phyloP scores from a whole-genome alignment of 352 stramenopile species.

The Phytophthora uliginosa region DNA sequence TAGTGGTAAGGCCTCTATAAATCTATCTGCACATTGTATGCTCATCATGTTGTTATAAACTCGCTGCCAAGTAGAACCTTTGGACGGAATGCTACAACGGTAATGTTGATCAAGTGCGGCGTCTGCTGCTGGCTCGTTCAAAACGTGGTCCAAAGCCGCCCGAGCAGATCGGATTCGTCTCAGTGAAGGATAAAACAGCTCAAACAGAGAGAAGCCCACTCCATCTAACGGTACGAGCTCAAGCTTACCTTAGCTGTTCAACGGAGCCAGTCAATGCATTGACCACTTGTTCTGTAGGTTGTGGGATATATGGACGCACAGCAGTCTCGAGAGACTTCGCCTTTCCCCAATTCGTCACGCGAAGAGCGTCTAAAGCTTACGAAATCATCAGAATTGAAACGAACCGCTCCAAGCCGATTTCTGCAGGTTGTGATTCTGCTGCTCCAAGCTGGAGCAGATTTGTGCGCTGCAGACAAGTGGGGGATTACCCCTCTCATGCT shows the following conservation, averaged over 20 bases:
- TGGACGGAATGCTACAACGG: slow-evolving; percentile 52
- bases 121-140: slow-evolving; percentile 25
- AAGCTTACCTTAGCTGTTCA: neutral
- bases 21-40: neutral
- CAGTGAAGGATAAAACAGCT: slow-evolving; percentile 41
- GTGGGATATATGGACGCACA: slow-evolving; percentile 45
- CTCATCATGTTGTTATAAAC: neutral
- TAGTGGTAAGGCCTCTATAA: slow-evolving; percentile 35
- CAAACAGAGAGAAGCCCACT: slow-evolving; percentile 50
- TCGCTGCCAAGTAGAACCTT: slow-evolving; percentile 36
- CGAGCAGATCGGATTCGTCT: neutral
- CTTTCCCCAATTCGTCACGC: neutral
- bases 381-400: slow-evolving; percentile 13
- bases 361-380: slow-evolving; percentile 14
- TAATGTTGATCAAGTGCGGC: slow-evolving; percentile 39
- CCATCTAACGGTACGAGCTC: slow-evolving; percentile 52
- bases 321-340: slow-evolving; percentile 2
- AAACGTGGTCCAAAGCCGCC: neutral
- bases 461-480: slow-evolving; percentile 57
- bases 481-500: slow-evolving; percentile 75
- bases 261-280: neutral
- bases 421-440: slow-evolving; percentile 48
- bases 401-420: slow-evolving; percentile 36
- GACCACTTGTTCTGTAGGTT: slow-evolving; percentile 26
- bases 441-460: slow-evolving; percentile 38